Evolutionary conservation across 1,284 basidiomycete species (phyloP).

Genomic region (Ustilago loliicola): DNA sequence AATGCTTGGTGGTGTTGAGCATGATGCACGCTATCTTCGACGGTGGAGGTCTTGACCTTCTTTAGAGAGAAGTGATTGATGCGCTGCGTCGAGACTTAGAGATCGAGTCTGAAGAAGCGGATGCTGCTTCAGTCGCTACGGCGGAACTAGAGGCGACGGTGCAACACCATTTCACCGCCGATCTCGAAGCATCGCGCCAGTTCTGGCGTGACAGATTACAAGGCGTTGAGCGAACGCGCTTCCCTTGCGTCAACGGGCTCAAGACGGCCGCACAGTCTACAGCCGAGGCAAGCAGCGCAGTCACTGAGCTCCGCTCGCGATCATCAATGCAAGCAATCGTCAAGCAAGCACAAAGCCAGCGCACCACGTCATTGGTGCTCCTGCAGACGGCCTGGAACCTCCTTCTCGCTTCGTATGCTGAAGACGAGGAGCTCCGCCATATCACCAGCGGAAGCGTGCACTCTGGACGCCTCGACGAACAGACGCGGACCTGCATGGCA

Average conservation of each 20-base stretch:
- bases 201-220: constrained; percentile 23
- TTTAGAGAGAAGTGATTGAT: constrained; percentile 13
- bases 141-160: constrained; percentile 14
- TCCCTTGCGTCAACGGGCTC: constrained; percentile 21
- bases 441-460: constrained; percentile 29
- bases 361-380: constrained; percentile 10
- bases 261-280: constrained; percentile 3
- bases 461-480: constrained; percentile 22
- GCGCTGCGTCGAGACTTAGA: neutral
- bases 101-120: no score
- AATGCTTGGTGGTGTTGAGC: constrained; percentile 15
- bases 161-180: constrained; percentile 15
- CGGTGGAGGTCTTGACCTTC: constrained; percentile 26
- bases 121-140: no score
- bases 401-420: constrained; percentile 21
- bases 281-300: neutral
- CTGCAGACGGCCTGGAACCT: constrained; percentile 27
- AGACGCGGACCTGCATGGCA: constrained; percentile 15
- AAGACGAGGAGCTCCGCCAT: constrained; percentile 7
- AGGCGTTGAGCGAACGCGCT: constrained; percentile 13
- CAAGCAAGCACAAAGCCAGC: constrained; percentile 13
- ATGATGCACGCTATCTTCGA: constrained; percentile 39
- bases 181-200: constrained; percentile 16
- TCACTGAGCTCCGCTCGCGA: constrained; percentile 16
- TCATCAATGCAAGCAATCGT: constrained; percentile 15